These are phyloP conservation scores for Nicotiana otophora DNA, from an alignment of 257 asterid species.

Conservation along the genomic window DNA sequence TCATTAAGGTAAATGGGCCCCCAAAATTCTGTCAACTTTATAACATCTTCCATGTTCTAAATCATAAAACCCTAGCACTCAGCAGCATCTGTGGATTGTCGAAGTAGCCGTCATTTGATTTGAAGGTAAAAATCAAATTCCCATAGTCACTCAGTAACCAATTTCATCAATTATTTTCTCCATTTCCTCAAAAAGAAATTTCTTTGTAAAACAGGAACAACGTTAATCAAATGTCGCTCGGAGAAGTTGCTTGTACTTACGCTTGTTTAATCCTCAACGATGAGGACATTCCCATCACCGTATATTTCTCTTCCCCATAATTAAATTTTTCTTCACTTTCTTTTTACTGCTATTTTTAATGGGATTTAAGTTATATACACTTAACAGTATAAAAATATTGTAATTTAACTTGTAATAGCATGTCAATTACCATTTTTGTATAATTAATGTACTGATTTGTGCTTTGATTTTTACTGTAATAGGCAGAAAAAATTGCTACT, in stretches of 20 bases:
- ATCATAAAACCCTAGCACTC: background rate
- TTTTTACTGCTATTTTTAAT: background rate
- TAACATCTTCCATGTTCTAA: background rate
- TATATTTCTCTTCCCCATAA: slow-evolving; percentile 2
- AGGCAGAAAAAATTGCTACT: slow-evolving; percentile 65
- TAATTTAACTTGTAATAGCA: background rate
- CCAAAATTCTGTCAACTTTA: background rate
- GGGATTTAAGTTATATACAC: too few relatives aligned
- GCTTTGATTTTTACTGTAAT: background rate
- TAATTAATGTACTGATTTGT: background rate
- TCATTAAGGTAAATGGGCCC: background rate
- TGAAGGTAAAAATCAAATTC: background rate
- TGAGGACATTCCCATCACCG: slow-evolving; percentile 60
- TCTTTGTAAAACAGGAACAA: too few relatives aligned
- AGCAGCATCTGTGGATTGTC: background rate
- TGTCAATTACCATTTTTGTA: background rate
- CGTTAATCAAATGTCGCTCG: slow-evolving; percentile 31
- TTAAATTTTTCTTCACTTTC: background rate
- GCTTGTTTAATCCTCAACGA: slow-evolving; percentile 60
- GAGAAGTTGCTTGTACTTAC: slow-evolving; percentile 57
- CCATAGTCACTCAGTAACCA: background rate
- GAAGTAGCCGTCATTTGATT: background rate
- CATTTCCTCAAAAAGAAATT: background rate
- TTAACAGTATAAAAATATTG: too few relatives aligned
- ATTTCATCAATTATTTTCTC: background rate